These are phyloP conservation scores for Dactylonectria macrodidyma DNA, from an alignment of 2,329 filamentous ascomycete genomes.

Conservation along the genomic window DNA sequence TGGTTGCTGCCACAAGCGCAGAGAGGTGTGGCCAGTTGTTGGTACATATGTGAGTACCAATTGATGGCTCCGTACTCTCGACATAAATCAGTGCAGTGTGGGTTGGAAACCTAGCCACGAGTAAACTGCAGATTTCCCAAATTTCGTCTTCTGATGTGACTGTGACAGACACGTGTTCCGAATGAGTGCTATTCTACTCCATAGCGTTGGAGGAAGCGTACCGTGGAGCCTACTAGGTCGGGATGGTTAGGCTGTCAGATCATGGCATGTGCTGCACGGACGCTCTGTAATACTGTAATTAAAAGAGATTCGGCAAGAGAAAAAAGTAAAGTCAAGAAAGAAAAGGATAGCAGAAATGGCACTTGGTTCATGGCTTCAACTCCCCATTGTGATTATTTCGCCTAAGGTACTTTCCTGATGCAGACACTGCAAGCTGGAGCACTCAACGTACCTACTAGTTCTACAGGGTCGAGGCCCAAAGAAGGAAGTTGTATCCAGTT, in stretches of 20 bases:
- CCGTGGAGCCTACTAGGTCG: not conserved
- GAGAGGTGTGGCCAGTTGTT: not conserved
- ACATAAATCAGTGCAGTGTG: no score
- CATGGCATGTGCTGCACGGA: not conserved
- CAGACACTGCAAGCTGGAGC: not conserved
- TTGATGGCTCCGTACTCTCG: not conserved
- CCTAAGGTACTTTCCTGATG: no score
- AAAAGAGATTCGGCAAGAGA: not conserved
- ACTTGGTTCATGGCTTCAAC: not conserved
- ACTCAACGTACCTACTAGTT: not conserved
- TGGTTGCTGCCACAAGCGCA: not conserved
- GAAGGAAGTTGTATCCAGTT: constrained; percentile 11
- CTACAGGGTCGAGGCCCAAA: constrained; percentile 1
- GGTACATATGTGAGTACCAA: not conserved
- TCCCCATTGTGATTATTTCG: not conserved
- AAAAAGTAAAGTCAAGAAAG: not conserved
- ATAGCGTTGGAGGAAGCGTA: not conserved
- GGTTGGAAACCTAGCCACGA: no score
- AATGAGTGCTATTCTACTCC: no score
- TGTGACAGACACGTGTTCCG: no score
- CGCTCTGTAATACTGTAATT: not conserved
- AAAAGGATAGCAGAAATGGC: not conserved
- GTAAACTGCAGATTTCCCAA: no score
- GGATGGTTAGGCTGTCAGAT: not conserved
- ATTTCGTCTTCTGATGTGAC: no score